Evolutionary conservation across 768 basidiomycete genomes (phyloP).

Genomic region (Psilocybe cyanescens): DNA sequence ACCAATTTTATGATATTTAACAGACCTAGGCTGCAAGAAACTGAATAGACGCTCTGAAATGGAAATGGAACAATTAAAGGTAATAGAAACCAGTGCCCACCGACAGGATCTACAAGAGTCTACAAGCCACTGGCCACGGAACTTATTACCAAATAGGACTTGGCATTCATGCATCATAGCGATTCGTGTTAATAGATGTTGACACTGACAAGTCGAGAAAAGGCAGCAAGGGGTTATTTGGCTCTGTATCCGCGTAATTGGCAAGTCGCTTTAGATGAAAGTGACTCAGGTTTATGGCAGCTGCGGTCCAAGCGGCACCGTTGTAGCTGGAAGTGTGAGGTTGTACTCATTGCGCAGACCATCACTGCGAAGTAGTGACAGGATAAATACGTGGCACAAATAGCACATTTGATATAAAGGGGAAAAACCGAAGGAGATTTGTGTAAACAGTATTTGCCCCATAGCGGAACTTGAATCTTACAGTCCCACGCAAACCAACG

Average conservation of each 20-base stretch:
- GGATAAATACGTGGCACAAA: constrained; percentile 26
- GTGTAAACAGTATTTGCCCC: constrained; percentile 24
- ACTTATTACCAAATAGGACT: neutral
- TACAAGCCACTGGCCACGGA: neutral
- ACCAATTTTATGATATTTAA: too few species aligned
- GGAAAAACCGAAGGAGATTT: constrained; percentile 10
- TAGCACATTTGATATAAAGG: constrained; percentile 19
- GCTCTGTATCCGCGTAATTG: constrained; percentile 4
- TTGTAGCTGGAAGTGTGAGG: neutral
- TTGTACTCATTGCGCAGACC: constrained; percentile 11
- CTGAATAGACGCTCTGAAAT: too few species aligned
- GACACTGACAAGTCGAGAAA: neutral
- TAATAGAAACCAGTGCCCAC: too few species aligned
- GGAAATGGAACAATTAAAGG: too few species aligned
- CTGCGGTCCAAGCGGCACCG: neutral
- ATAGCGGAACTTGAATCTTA: constrained; percentile 49
- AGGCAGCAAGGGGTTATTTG: constrained; percentile 1
- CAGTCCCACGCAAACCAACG: constrained; percentile 45
- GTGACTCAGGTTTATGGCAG: neutral
- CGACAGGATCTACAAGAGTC: constrained; percentile 9
- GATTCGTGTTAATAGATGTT: neutral
- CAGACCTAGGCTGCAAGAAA: too few species aligned
- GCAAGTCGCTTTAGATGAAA: neutral
- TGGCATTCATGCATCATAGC: neutral
- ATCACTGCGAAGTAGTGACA: constrained; percentile 10